Conservation (phyloP, 805 yeast genomes). For the Suhomyces xylopsoci region DNA sequence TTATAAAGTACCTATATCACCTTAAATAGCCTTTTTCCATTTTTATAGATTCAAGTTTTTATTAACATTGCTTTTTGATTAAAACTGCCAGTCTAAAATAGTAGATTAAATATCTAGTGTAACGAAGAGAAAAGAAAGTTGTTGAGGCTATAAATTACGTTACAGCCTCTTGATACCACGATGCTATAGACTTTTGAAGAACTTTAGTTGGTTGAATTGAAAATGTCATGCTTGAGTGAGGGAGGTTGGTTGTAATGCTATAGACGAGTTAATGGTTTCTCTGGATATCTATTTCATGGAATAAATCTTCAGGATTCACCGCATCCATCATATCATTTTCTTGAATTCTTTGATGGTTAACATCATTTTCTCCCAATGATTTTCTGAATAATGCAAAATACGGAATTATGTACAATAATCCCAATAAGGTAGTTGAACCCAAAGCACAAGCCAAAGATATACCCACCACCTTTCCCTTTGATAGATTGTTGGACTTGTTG, state of each 20-base stretch:
- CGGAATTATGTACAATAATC: constrained; percentile 42
- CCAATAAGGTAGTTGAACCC: constrained; percentile 40
- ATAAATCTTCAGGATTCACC: constrained; percentile 41
- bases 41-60: no score
- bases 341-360: constrained; percentile 30
- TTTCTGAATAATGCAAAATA: constrained; percentile 33
- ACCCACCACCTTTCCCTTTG: constrained; percentile 43
- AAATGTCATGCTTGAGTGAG: constrained; percentile 68
- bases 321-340: constrained; percentile 45
- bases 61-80: constrained; percentile 25
- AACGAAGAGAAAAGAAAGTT: not conserved
- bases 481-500: constrained; percentile 17
- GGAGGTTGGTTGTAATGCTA: constrained; percentile 61
- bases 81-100: constrained; percentile 3
- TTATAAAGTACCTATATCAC: no score
- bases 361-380: constrained; percentile 14
- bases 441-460: constrained; percentile 45
- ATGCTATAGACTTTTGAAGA: not conserved
- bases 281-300: constrained; percentile 45
- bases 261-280: constrained; percentile 37
- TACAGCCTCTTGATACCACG: not conserved
- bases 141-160: not conserved
- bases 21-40: no score
- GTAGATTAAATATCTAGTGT: not conserved
- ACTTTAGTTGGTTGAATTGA: constrained; percentile 53